Evolutionary conservation across 192 early-diverging fungal species (phyloP), one percentile per base, ranked within the genome.

Genomic region (Coemansia sp.): DNA sequence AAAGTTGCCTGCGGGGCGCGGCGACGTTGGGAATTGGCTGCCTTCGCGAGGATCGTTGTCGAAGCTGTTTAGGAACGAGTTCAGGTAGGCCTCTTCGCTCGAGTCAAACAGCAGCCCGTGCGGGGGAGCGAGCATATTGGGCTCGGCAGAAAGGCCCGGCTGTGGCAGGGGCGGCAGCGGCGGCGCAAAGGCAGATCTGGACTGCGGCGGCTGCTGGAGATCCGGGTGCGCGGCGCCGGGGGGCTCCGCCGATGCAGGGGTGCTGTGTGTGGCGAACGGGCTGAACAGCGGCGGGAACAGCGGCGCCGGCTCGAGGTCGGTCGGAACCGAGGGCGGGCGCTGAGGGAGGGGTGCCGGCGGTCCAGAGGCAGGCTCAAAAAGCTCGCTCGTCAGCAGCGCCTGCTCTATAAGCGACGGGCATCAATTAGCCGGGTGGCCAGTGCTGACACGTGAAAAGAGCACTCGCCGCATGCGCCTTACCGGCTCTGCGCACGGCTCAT

Each of bases 41-140:
- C 56, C 40, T 17, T 64, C 68, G 5, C 64, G 23, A 0, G 61
- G 61, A 25, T 72, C 68, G 23, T 48, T 44, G 54, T 72, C 68
- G 45, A 72, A 72, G 52, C 68, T 63, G 44, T 38, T 64, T 17
- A 72, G 54, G 32, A 72, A 72, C 11, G 68, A 72, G 44, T 72
- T 63, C 40, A 72, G 45, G 16, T 72, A 72, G 12, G 56, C 43
- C 53, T 72, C 68, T 22, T 72, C 68, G 48, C 63, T 56, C 16
- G 56, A 55, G 34, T 72, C 68, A 37, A 72, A 72, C 19, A 72
- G 34, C 12, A 56, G 52, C 35, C 58, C 19, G 38, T n/a, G 27
- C 21, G 25, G 45, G 25, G 40, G 14, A 9, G 36, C 7, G 8
- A 38, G 14, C 1, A 28, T 28, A 3, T 12, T 16, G n/a, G 40